These are phyloP conservation scores for Auriscalpium vulgare DNA, from an alignment of 768 basidiomycete genomes.

Conservation along the genomic window DNA sequence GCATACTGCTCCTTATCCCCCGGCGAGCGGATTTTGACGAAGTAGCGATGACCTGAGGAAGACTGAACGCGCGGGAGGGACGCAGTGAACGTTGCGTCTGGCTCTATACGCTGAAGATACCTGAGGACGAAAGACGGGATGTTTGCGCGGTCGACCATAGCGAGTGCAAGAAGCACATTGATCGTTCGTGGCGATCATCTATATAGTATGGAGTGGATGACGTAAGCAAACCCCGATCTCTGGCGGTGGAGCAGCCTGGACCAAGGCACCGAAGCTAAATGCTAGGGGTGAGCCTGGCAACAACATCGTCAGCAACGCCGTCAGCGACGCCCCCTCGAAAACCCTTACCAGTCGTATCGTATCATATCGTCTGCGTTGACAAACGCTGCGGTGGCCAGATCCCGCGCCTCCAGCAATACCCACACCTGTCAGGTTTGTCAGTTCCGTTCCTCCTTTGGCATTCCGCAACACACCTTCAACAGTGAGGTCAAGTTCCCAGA, in stretches of 20 bases:
- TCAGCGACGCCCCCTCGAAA: background rate
- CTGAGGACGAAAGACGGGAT: constrained; percentile 29
- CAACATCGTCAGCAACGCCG: constrained; percentile 4
- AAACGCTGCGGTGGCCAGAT: constrained; percentile 72
- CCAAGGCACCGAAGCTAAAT: constrained; percentile 23
- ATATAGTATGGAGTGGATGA: no score
- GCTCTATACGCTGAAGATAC: constrained; percentile 42
- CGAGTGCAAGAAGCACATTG: background rate
- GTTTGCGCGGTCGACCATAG: constrained; percentile 4
- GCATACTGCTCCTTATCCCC: constrained; percentile 54
- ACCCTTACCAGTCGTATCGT: constrained; percentile 75
- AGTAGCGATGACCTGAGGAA: constrained; percentile 52
- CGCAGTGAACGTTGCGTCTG: constrained; percentile 39
- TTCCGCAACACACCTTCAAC: constrained; percentile 58
- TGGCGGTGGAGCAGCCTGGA: no score
- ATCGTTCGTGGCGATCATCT: no score
- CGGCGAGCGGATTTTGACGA: constrained; percentile 47
- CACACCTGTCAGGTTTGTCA: constrained; percentile 49
- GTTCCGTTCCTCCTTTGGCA: background rate
- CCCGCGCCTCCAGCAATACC: constrained; percentile 90
- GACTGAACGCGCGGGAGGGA: constrained; percentile 41
- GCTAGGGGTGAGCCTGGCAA: constrained; percentile 42
- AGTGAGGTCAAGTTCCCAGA: constrained; percentile 74
- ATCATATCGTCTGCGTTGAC: constrained; percentile 80
- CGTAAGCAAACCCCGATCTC: no score